phyloP scores from a whole-genome alignment of 257 asterid species.

The Gynochthodes officinalis region DNA sequence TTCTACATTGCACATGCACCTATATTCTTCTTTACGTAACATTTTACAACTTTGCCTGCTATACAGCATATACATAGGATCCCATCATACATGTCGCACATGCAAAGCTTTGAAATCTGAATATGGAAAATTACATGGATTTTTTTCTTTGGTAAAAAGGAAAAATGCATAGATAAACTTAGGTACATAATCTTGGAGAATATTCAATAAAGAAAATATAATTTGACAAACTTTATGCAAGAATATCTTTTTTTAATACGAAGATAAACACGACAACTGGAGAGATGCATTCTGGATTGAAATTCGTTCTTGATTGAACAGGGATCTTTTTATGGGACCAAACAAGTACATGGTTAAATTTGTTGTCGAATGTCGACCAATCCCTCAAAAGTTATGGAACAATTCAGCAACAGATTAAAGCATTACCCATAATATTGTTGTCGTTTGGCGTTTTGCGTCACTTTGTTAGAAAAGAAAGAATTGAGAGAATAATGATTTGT shows the following conservation, averaged over 20 bases:
- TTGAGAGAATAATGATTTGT: constrained; percentile 17
- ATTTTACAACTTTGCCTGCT: not conserved
- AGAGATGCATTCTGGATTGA: constrained; percentile 11
- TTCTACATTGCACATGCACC: constrained; percentile 5
- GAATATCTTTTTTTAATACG: constrained; percentile 4
- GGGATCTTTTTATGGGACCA: constrained; percentile 5
- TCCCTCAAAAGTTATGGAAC: constrained; percentile 5
- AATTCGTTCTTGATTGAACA: constrained; percentile 11
- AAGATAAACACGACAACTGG: constrained; percentile 7
- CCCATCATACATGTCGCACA: not conserved
- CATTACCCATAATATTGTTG: constrained; percentile 8
- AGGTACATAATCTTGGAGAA: not conserved
- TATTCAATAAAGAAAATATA: constrained; percentile 5
- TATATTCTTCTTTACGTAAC: constrained; percentile 17
- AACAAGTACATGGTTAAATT: not conserved
- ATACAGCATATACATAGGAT: not conserved
- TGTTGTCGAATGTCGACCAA: not conserved
- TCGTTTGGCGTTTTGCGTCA: constrained; percentile 8
- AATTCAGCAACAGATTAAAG: not conserved
- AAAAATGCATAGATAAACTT: not conserved
- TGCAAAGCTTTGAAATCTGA: not conserved
- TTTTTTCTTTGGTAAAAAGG: too few species aligned
- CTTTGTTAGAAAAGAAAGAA: constrained; percentile 18
- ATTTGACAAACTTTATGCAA: constrained; percentile 10
- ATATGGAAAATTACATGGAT: not conserved